Percentiles rank a stretch among this genome's conserved stretches.
Conservation (phyloP, 2,329 filamentous ascomycete genomes). For the Furcasterigmium furcatum region DNA sequence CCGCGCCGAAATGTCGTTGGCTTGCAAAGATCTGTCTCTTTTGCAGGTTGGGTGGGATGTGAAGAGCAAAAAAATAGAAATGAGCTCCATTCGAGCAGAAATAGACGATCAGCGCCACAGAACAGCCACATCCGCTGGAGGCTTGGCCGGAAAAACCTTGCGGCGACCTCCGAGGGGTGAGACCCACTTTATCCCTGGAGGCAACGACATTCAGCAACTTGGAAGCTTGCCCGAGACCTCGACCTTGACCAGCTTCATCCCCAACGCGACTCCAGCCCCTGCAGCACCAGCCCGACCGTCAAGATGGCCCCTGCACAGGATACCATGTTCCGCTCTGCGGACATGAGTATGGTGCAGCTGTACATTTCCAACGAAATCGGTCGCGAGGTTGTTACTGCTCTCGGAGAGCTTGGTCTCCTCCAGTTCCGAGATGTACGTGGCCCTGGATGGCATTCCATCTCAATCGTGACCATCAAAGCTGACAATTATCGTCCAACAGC, state of each 20-base stretch:
- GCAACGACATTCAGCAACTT: constrained; percentile 16
- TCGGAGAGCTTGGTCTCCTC: constrained; percentile 93
- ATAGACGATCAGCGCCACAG: constrained; percentile 10
- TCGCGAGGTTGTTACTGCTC: constrained; percentile 91
- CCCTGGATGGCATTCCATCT: constrained; percentile 13
- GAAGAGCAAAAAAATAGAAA: neutral
- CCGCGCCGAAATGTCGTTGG: neutral
- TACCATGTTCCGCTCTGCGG: constrained; percentile 98
- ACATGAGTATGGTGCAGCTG: constrained; percentile 99
- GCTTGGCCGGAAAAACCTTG: constrained; percentile 2
- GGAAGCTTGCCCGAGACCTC: constrained; percentile 10
- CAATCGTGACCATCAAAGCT: too few species aligned
- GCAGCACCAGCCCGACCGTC: constrained; percentile 17
- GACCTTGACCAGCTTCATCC: constrained; percentile 12
- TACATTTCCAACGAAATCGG: constrained; percentile 99
- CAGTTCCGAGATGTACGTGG: constrained; percentile 91
- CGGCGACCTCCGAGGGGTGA: neutral
- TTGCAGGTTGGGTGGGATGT: neutral
- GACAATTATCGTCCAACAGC: too few species aligned
- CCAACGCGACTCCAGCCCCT: constrained; percentile 4
- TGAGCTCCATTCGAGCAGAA: constrained; percentile 6
- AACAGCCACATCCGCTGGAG: too few species aligned
- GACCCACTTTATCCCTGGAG: constrained; percentile 6
- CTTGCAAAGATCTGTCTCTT: neutral
- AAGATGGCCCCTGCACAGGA: constrained; percentile 69